A percentile compares a stretch with the other conserved stretches of the same genome.
Conservation (phyloP, 768 basidiomycete genomes). For the Termitomyces eurrhizus region DNA sequence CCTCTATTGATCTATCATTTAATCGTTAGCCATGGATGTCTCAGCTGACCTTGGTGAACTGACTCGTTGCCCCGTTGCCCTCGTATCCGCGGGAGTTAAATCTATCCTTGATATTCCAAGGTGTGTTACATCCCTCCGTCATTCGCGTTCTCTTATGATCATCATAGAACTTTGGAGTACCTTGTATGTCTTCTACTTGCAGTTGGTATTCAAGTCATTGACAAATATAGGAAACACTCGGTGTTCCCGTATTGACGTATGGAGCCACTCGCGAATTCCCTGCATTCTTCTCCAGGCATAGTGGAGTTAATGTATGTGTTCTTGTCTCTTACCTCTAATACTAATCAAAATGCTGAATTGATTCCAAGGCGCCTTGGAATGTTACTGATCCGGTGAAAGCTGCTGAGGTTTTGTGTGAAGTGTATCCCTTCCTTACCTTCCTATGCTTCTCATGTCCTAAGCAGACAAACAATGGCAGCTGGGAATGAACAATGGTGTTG, state of each 20-base stretch:
- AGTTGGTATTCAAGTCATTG: neutral
- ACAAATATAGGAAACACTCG: slow-evolving; percentile 78
- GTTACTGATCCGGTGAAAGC: slow-evolving; percentile 59
- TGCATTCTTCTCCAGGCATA: slow-evolving; percentile 85
- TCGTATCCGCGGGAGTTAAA: slow-evolving; percentile 93
- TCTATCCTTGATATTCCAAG: slow-evolving; percentile 91
- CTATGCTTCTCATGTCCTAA: neutral
- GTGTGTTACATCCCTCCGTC: slow-evolving; percentile 28
- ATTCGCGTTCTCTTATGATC: neutral
- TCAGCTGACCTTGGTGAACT: slow-evolving; percentile 94
- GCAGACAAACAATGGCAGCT: slow-evolving; percentile 70
- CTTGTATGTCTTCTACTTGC: slow-evolving; percentile 41
- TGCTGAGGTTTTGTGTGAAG: slow-evolving; percentile 72
- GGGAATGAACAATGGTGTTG: slow-evolving; percentile 67
- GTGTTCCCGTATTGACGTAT: slow-evolving; percentile 86
- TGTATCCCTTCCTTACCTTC: neutral
- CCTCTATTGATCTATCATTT: neutral
- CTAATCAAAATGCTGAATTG: neutral
- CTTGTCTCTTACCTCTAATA: neutral
- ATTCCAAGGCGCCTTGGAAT: slow-evolving; percentile 74
- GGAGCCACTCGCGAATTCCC: slow-evolving; percentile 79
- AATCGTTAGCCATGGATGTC: slow-evolving; percentile 76
- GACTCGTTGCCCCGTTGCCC: slow-evolving; percentile 81
- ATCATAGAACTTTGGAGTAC: slow-evolving; percentile 72
- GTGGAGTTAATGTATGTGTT: slow-evolving; percentile 67